Percentiles rank a stretch among this genome's conserved stretches.
Conservation (phyloP, 257 asterid genomes). For the Capsicum chinense region DNA sequence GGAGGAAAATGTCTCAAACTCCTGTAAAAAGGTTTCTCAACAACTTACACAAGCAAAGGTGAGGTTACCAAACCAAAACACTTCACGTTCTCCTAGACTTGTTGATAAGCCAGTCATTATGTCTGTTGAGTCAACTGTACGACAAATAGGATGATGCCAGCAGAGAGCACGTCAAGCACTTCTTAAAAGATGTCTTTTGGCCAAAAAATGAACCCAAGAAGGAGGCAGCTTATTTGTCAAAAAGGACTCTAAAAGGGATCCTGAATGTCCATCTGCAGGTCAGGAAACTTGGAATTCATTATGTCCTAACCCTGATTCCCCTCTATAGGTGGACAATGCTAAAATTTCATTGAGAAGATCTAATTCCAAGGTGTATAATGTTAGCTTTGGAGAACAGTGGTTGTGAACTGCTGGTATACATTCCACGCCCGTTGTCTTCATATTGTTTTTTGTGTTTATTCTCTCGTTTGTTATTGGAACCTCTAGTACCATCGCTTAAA, state of each 20-base stretch:
- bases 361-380: conserved; percentile 76
- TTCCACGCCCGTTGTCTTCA: background rate
- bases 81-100: conserved; percentile 40
- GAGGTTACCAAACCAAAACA: conserved; percentile 33
- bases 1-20: background rate
- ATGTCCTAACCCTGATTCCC: conserved; percentile 28
- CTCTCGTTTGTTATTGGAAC: background rate
- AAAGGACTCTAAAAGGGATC: conserved; percentile 64
- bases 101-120: conserved; percentile 32
- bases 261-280: conserved; percentile 47
- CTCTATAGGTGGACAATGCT: conserved; percentile 35
- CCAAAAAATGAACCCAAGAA: no score
- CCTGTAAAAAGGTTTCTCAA: conserved; percentile 7
- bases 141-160: conserved; percentile 33
- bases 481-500: background rate
- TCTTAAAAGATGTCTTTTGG: conserved; percentile 27
- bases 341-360: conserved; percentile 44
- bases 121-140: conserved; percentile 32
- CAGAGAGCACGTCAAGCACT: conserved; percentile 35
- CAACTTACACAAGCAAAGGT: conserved; percentile 20
- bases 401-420: conserved; percentile 6
- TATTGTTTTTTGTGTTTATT: background rate
- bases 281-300: conserved; percentile 37
- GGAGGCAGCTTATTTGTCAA: conserved; percentile 12
- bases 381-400: conserved; percentile 48